These are phyloP conservation scores for Linum usitatissimum DNA, from an alignment of 345 rosid species.

Conservation along the genomic window DNA sequence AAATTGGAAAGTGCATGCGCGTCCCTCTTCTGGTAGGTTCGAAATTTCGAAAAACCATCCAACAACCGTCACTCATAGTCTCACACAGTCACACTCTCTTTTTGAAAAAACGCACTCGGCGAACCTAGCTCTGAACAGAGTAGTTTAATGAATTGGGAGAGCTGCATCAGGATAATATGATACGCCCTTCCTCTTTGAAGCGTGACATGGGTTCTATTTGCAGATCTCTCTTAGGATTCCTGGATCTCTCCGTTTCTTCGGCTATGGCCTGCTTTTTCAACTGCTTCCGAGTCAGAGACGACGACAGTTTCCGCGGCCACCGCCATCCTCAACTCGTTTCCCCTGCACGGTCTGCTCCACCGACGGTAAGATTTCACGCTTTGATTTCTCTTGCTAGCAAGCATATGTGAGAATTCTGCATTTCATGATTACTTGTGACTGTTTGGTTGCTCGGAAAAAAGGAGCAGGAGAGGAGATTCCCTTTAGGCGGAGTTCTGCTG, in stretches of 20 bases:
- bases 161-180: constrained; percentile 26
- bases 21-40: not conserved
- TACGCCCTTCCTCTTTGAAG: constrained; percentile 25
- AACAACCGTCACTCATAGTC: not conserved
- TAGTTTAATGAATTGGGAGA: not conserved
- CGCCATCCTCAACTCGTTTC: constrained; percentile 22
- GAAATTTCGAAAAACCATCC: not conserved
- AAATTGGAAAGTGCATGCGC: not conserved
- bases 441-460: constrained; percentile 1
- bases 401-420: not conserved
- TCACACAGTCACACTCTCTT: not conserved
- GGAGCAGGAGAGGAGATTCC: not conserved
- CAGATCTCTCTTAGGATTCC: constrained; percentile 25
- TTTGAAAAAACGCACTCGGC: too few relatives aligned
- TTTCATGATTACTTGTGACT: not conserved
- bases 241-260: constrained; percentile 24
- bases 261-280: constrained; percentile 76
- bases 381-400: too few relatives aligned
- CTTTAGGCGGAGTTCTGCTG: too few relatives aligned
- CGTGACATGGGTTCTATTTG: constrained; percentile 23
- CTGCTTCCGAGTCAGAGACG: constrained; percentile 55
- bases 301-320: constrained; percentile 10
- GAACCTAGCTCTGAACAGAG: not conserved
- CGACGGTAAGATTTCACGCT: constrained; percentile 19
- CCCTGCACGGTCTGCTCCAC: not conserved